Evolutionary conservation across 2,329 filamentous ascomycete species (phyloP), one percentile per base, ranked within the genome.

Genomic region (Penicillium janthinellum): DNA sequence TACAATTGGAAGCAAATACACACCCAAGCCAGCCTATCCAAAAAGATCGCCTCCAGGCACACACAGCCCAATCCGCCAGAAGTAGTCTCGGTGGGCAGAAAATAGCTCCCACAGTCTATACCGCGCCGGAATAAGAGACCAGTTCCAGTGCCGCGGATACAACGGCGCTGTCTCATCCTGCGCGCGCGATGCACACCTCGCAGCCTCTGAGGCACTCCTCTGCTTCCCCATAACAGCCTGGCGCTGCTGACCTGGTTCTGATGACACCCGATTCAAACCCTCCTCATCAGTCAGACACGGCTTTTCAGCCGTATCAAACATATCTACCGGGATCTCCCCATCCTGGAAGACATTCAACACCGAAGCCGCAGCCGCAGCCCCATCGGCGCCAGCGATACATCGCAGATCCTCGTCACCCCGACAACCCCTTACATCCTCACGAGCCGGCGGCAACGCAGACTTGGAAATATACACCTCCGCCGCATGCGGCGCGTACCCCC

Each of bases 1-100:
- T 17, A 34, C 3, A 28, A n/a, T 12, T 6, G 7, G 31, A 52
- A 41, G 2, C 14, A 12, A 28, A 44, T 7, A 12, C 22, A 11
- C 12, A 31, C 10, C 11, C 5, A 8, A 1, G 15, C 5, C 0
- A 28, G 11, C 34, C 35, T n/a, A 61, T n/a, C 66, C 68, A 37
- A 69, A 71, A 11, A 71, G 72, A 64, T 77, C 73, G 14, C 90
- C 90, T 12, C 90, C 90, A 0, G 94, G 93, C 2, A 97, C 82
- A 77, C 95, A 99, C 35, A 98, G 79, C 0, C 95, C 95, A 55
- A 99, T 76, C 58, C 95, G 84, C 91, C 92, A 96, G 77, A 99
- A 98, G 76, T 99, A 99, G 78, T 99, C 95, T 41, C 95, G 82
- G 78, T 99, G 95, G 1, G 93, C 90, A 75, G 96, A 96, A 71